A percentile compares a stretch with the other conserved stretches of the same genome.
Evolutionary conservation across 495 filamentous ascomycete genomes (phyloP).

Genomic region (Pyrenula massariospora): DNA sequence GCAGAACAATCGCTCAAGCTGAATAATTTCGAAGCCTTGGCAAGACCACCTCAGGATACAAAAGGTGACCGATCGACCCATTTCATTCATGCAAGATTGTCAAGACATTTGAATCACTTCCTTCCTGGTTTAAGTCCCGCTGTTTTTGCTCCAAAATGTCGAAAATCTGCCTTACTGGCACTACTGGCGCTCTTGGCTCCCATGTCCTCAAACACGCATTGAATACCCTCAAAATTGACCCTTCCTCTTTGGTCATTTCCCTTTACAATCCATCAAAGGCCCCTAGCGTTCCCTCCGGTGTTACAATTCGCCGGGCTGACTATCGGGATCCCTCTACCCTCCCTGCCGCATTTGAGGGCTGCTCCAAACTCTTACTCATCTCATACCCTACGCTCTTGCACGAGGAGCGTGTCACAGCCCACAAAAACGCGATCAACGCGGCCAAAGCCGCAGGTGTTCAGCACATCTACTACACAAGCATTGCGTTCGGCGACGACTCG

Average conservation of each 20-base stretch:
- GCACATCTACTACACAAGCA: constrained; percentile 57
- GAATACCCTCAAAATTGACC: neutral
- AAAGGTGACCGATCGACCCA: neutral
- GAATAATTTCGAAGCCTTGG: neutral
- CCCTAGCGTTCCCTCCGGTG: constrained; percentile 11
- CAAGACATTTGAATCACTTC: neutral
- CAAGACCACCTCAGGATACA: neutral
- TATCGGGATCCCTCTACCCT: constrained; percentile 22
- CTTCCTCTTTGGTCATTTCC: neutral
- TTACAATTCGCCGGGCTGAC: constrained; percentile 21
- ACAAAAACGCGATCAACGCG: constrained; percentile 43
- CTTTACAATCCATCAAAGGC: neutral
- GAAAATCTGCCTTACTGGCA: neutral
- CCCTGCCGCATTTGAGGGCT: constrained; percentile 20
- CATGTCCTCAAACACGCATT: neutral
- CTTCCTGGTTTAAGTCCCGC: neutral
- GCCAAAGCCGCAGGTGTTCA: constrained; percentile 43
- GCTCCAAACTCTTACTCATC: constrained; percentile 25
- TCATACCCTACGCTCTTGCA: constrained; percentile 31
- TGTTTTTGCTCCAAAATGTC: neutral
- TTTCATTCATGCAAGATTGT: neutral
- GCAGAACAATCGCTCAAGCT: neutral
- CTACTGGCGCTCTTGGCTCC: neutral
- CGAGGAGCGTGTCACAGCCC: constrained; percentile 23
- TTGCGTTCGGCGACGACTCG: constrained; percentile 43